Base-by-base conservation (phyloP, 106 monocot species). In the Narthecium ossifragum region DNA sequence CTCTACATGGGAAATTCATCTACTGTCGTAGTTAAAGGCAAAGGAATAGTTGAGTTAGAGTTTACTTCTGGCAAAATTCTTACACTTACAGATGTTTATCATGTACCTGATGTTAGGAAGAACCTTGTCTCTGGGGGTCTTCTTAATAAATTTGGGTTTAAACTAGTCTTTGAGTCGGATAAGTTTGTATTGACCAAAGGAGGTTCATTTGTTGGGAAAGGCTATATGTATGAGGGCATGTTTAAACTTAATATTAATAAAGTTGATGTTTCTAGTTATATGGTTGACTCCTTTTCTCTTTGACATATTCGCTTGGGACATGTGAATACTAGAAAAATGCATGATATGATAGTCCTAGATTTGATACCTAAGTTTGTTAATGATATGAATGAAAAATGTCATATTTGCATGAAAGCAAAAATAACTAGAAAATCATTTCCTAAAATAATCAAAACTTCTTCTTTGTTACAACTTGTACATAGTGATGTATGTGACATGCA, bases 291-390 rank as follows among this genome's bases (percentile, higher is more conserved):
- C 38, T 8, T 37, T 37, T 36, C 0, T 64, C 30, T 65, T 31
- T 65, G 65, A 8, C 40, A 36, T 65, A 28, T 12, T 43, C 6
- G 27, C 27, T 55, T 64, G 37, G 34, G 27, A 31, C 29, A 62
- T 53, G 0, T 57, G 10, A 64, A 64, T 36, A 26, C 5, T 52
- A 23, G 17, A 50, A 24, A 0, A 1, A 23, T 64, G 10, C 24
- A 38, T 15, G 5, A 14, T 20, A 52, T 64, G 4, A 9, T 24
- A 25, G 52, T 52, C 10, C 9, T 33, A 5, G 34, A 24, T 26
- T 53, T 64, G 31, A 52, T 64, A 26, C 10, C 49, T 39, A 39
- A 39, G 5, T 51, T 11, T 15, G 15, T 21, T 18, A 10, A 7
- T 17, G 20, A 24, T 8, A 32, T 31, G 4, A 18, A 5, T 31